Base-by-base conservation (phyloP, 106 monocot genomes). In the Dioscorea zingiberensis region DNA sequence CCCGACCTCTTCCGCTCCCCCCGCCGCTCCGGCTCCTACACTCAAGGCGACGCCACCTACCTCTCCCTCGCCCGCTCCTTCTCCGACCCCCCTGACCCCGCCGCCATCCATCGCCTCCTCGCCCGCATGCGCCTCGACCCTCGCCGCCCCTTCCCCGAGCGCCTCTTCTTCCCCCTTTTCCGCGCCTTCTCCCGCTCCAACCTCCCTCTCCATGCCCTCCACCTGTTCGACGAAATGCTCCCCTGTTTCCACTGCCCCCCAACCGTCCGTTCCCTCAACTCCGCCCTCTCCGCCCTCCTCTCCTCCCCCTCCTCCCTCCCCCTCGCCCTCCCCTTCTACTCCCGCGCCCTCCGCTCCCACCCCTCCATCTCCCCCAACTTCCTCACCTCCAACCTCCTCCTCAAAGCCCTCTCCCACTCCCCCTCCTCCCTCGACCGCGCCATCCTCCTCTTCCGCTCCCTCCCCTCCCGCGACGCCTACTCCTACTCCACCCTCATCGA, bases 361-460 rank as follows among this genome's bases (percentile, higher is more conserved):
- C 18, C 29, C 3, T 53, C 22, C 21, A 45, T 84, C n/a, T 12
- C 59, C 25, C 84, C 80, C 21, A 81, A 80, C 17, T 48, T 71
- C 16, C 78, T 88, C 75, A 88, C 78, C 10, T 81, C 75, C 78
- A 88, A 84, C 32, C 81, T 88, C 61, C 65, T 88, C 21, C 74
- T 88, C 65, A 84, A 80, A 53, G 54, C 67, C 58, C 72, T 73
- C 63, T 65, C 57, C 55, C 58, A 71, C 18, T 58, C 63, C 29
- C 60, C 10, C 27, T 19, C 54, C 27, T 8, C 14, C 57, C 62
- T 68, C n/a, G 74, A 80, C 55, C 55, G 25, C 9, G 78, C 64
- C 4, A 30, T 68, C 23, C 66, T 62, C 54, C 68, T 80, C 61
- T 28, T 65, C 68, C 73, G 82, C 29, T 72, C 66, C 38, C 75